Base-by-base conservation (phyloP, 106 monocot species). In the Acorus calamus region DNA sequence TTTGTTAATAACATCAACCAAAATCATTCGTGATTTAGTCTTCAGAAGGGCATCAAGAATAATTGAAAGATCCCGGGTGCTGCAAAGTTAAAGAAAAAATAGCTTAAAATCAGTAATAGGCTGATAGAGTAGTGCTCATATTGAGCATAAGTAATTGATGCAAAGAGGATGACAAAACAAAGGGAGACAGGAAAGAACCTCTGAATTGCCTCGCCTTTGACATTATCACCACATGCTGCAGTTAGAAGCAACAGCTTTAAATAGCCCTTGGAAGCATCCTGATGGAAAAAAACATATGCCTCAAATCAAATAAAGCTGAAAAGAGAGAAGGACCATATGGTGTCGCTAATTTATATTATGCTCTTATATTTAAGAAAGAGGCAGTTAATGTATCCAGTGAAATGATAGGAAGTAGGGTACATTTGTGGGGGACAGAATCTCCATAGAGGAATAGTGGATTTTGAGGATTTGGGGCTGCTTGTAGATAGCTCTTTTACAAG, bases 1-100 rank as follows among this genome's bases (percentile, higher is more conserved):
- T 66, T 84, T 88, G 59, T 80, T 81, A 66, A 98, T 79, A 61
- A 98, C 75, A 81, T 98, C 96, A 60, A 66, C 57, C 79, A 98
- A 78, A 65, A 98, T 88, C 42, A 74, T 67, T 55, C 76, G 65
- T 63, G 91, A 91, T 73, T 85, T 87, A 57, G 96, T 98, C 66
- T 91, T 98, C 65, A 85, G 61, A 75, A 98, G 80, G 11, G 96
- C 96, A 64, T 98, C 96, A 73, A 98, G 91, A 66, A 98, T 87
- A 69, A 98, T 74, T 14, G 87, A 98, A 50, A 98, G 82, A 74
- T 98, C 88, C 50, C 91, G 79, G 50, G 79, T 77, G 68, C 96
- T 98, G 60, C 63, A 71, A 78, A 56, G 73, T 45, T 70, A 4
- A 73, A 28, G 69, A 71, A 49, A 41, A 14, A 12, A 3, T 44